phyloP scores from a whole-genome alignment of 345 rosid species.

The Raphanus sativus region DNA sequence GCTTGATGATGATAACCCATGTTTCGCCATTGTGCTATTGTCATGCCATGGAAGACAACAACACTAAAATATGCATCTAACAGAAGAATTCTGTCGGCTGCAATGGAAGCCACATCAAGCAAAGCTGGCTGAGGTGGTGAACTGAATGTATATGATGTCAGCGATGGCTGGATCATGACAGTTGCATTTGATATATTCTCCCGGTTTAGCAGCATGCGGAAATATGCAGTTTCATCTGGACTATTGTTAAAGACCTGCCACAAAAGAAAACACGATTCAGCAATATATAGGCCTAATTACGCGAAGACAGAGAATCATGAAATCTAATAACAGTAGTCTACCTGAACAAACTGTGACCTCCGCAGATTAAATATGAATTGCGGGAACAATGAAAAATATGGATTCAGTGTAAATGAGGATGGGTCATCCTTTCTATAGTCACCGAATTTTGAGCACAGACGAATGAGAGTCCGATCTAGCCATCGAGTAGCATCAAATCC shows the following conservation, averaged over 20 bases:
- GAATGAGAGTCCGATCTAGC: constrained; percentile 95
- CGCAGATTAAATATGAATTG: constrained; percentile 97
- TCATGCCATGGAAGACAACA: constrained; percentile 98
- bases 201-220: constrained; percentile 88
- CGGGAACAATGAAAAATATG: constrained; percentile 94
- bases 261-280: constrained; percentile 19
- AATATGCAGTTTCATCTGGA: constrained; percentile 98
- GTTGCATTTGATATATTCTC: constrained; percentile 93
- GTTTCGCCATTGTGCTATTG: constrained; percentile 98
- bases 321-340: constrained; percentile 35
- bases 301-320: background rate
- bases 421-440: constrained; percentile 98
- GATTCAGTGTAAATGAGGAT: constrained; percentile 81
- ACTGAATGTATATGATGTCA: constrained; percentile 77
- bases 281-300: background rate
- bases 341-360: constrained; percentile 98
- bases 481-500: constrained; percentile 99
- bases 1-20: constrained; percentile 95
- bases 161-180: constrained; percentile 97
- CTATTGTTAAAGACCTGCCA: constrained; percentile 93
- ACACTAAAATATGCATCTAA: constrained; percentile 92
- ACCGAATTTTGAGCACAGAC: constrained; percentile 91
- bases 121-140: constrained; percentile 84
- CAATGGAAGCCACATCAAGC: constrained; percentile 95
- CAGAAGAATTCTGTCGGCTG: constrained; percentile 82